Conservation (phyloP, 192 early-diverging fungal species). For the Coemansia furcata region DNA sequence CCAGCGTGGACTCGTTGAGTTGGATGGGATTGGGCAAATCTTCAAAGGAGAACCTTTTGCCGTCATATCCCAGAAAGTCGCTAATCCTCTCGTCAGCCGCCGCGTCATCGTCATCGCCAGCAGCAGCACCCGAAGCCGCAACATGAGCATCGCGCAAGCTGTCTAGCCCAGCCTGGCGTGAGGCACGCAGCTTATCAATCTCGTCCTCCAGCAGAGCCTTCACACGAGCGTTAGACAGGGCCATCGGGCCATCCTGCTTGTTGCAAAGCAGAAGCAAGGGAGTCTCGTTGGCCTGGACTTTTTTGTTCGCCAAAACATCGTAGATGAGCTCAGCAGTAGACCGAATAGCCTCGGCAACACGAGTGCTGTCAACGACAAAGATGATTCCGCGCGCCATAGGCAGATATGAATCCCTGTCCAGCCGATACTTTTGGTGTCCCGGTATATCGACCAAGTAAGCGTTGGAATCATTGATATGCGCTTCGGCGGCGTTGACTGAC, state of each 20-base stretch:
- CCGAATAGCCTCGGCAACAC: conserved; percentile 55
- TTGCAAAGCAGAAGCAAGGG: conserved; percentile 79
- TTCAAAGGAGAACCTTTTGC: conserved; percentile 76
- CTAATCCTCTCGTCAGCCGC: conserved; percentile 60
- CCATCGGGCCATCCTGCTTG: conserved; percentile 74
- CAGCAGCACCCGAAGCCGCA: conserved; percentile 2
- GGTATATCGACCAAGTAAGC: conserved; percentile 76
- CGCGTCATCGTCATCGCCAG: conserved; percentile 30
- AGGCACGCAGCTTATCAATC: conserved; percentile 55
- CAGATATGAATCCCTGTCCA: conserved; percentile 68
- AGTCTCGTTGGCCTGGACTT: conserved; percentile 57
- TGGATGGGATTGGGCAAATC: conserved; percentile 70
- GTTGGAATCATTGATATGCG: conserved; percentile 7
- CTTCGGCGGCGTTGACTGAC: conserved; percentile 34
- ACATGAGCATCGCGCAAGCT: conserved; percentile 14
- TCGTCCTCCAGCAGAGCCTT: conserved; percentile 70
- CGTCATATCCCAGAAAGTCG: conserved; percentile 79
- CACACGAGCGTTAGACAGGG: conserved; percentile 66
- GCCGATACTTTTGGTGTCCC: conserved; percentile 81
- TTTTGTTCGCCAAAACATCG: conserved; percentile 69
- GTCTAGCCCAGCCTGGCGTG: conserved; percentile 30
- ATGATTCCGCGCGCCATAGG: conserved; percentile 66
- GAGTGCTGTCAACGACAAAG: conserved; percentile 78
- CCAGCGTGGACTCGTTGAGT: conserved; percentile 64
- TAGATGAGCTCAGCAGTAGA: conserved; percentile 76